Conservation (phyloP, 164 flowering plant genomes). For the Kalanchoe fedtschenkoi region DNA sequence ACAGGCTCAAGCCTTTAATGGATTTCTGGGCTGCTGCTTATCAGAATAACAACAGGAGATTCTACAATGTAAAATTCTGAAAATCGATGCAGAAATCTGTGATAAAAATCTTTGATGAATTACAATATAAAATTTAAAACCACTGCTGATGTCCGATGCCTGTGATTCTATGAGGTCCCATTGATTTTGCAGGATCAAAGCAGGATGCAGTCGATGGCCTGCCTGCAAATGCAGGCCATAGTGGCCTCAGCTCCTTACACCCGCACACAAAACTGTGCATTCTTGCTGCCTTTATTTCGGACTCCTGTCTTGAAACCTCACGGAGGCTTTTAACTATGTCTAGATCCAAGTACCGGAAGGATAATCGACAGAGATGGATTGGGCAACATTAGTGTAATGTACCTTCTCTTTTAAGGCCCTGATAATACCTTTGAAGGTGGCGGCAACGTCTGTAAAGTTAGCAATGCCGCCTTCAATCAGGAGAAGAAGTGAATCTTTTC, state of each 20-base stretch:
- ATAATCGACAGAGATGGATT: neutral
- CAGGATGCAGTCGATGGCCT: slow-evolving; percentile 56
- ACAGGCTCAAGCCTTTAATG: no score
- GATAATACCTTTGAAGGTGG: slow-evolving; percentile 84
- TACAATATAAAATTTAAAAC: no score
- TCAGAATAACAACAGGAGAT: no score
- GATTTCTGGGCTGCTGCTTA: no score
- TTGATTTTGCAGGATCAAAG: neutral
- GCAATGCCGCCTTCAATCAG: slow-evolving; percentile 89
- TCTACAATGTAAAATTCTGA: no score
- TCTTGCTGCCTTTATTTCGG: slow-evolving; percentile 71
- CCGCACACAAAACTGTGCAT: slow-evolving; percentile 68
- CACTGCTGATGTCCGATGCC: neutral
- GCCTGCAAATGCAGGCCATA: slow-evolving; percentile 76
- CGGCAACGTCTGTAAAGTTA: slow-evolving; percentile 86
- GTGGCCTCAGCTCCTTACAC: slow-evolving; percentile 78
- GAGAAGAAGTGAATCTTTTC: slow-evolving; percentile 62
- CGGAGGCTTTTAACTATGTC: no score
- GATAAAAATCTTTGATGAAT: no score
- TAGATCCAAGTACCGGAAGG: no score
- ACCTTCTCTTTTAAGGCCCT: slow-evolving; percentile 65
- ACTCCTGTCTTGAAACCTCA: no score
- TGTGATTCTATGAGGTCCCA: no score
- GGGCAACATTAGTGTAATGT: neutral
- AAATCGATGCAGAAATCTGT: no score